A percentile compares a stretch with the other conserved stretches of the same genome.
Evolutionary conservation across 2,329 filamentous ascomycete species (phyloP).

Genomic region (Kalaharituber pfeilii): DNA sequence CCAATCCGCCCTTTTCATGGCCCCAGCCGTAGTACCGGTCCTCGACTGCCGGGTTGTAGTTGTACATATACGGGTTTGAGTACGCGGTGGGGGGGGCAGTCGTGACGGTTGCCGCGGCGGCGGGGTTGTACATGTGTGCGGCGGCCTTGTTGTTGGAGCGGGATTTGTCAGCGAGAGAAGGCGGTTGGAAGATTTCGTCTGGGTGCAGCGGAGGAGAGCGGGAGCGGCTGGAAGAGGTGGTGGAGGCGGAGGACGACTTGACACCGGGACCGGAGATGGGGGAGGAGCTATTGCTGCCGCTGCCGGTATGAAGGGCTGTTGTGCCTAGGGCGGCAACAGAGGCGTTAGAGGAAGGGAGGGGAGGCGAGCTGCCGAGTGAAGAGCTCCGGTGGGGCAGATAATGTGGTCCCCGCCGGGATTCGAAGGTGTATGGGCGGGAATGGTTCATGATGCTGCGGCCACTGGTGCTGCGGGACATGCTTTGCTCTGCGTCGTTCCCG

Average conservation of each 20-base stretch:
- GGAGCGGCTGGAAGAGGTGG: not conserved
- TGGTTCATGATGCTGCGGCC: not conserved
- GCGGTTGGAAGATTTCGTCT: constrained; percentile 1
- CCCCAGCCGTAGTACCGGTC: not conserved
- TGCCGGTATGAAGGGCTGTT: not conserved
- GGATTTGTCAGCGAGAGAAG: not conserved
- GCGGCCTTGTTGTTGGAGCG: no score
- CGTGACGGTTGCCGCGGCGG: not conserved
- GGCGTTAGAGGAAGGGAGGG: not conserved
- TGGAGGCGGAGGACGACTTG: not conserved
- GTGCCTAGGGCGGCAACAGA: not conserved
- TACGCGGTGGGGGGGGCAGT: not conserved
- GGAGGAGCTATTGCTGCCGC: not conserved
- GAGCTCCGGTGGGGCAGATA: not conserved
- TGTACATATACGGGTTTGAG: constrained; percentile 1
- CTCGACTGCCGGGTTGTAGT: not conserved
- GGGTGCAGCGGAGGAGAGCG: not conserved
- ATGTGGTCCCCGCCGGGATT: not conserved
- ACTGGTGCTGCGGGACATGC: not conserved
- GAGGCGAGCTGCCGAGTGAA: not conserved
- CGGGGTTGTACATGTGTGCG: not conserved
- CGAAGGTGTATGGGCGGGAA: not conserved
- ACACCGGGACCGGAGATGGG: no score
- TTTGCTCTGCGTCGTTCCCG: not conserved
- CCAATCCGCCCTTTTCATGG: not conserved